Evolutionary conservation across 805 yeast genomes (phyloP).

Genomic region (Ogataea degrootiae): DNA sequence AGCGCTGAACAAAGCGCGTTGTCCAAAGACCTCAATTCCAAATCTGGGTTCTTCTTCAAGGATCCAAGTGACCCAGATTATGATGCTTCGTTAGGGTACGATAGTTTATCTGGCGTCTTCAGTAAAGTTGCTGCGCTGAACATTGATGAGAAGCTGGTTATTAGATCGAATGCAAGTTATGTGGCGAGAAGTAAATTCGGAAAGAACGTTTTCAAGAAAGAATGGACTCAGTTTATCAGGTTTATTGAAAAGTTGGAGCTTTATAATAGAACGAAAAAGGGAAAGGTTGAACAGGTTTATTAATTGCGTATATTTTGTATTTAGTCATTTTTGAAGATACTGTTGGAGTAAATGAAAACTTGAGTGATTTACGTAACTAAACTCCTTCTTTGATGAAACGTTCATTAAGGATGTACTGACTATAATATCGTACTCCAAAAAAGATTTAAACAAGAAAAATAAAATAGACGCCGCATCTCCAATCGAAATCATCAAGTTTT

Average conservation of each 20-base stretch:
- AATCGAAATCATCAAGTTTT: background rate
- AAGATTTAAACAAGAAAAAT: too few relatives aligned
- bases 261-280: conserved; percentile 18
- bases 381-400: too few relatives aligned
- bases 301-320: background rate
- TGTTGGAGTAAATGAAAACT: too few relatives aligned
- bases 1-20: conserved; percentile 1
- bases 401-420: too few relatives aligned
- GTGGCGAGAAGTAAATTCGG: conserved; percentile 27
- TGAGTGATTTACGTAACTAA: too few relatives aligned
- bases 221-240: conserved; percentile 19
- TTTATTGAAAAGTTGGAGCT: conserved; percentile 16
- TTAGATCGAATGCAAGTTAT: conserved; percentile 19
- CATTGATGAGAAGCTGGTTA: conserved; percentile 6
- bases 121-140: conserved; percentile 22
- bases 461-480: too few relatives aligned
- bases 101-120: conserved; percentile 46
- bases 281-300: conserved; percentile 28
- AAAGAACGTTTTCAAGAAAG: conserved; percentile 16
- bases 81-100: conserved; percentile 14
- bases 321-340: too few relatives aligned
- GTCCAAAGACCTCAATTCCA: conserved; percentile 25
- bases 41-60: conserved; percentile 78
- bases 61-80: conserved; percentile 71
- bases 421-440: too few relatives aligned